Conservation (phyloP, 306 rosid species). For the Alnus glutinosa region DNA sequence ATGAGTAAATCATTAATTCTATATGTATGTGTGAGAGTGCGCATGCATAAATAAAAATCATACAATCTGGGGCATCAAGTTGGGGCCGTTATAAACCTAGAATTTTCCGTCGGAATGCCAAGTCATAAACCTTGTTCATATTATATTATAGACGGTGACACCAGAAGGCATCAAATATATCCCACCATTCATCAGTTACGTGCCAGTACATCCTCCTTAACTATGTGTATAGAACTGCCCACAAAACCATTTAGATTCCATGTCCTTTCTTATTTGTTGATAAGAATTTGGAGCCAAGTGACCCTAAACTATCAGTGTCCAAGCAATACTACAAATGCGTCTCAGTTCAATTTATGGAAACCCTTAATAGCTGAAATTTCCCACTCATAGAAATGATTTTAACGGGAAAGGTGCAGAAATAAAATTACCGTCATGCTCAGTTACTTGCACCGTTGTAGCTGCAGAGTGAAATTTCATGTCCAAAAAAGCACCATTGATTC, state of each 20-base stretch:
- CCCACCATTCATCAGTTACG: constrained; percentile 16
- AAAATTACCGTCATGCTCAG: constrained; percentile 46
- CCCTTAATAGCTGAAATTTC: background rate
- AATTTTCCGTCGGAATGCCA: background rate
- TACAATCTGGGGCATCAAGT: constrained; percentile 1
- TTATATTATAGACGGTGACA: background rate
- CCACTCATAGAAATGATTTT: background rate
- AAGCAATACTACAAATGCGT: background rate
- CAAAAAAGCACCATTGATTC: constrained; percentile 64
- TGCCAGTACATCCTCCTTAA: background rate
- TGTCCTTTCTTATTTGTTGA: background rate
- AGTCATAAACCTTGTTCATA: background rate
- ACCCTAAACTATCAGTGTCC: background rate
- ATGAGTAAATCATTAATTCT: background rate
- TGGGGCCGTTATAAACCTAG: background rate
- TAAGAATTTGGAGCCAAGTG: background rate
- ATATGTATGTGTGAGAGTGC: constrained; percentile 22
- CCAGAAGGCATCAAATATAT: background rate
- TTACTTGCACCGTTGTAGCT: constrained; percentile 57
- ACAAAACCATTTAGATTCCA: background rate
- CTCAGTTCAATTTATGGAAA: background rate
- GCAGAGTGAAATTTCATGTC: constrained; percentile 74
- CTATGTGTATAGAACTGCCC: background rate
- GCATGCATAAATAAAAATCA: constrained; percentile 2
- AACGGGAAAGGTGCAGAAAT: background rate